Percentiles rank a stretch among this genome's conserved stretches.
Evolutionary conservation across 129 eudicot species (phyloP).

Genomic region (Arctium lappa): DNA sequence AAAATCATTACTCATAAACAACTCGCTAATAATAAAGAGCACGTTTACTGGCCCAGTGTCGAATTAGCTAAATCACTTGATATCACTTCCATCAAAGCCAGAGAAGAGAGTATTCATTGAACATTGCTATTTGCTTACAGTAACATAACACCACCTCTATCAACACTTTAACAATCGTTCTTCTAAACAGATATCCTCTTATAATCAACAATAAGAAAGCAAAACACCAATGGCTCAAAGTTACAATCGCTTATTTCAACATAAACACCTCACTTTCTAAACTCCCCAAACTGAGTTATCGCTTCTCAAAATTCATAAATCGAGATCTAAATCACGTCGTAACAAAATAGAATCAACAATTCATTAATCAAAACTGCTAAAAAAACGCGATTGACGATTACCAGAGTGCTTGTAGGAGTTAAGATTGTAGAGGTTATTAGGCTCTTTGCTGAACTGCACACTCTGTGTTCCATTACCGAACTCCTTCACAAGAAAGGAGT

Average conservation of each 20-base stretch:
- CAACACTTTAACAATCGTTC: not conserved
- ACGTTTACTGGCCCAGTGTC: not conserved
- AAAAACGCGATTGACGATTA: not conserved
- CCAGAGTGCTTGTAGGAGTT: slow-evolving; percentile 97
- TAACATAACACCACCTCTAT: not conserved
- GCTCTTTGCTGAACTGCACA: slow-evolving; percentile 77
- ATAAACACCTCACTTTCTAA: not conserved
- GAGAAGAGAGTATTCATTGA: not conserved
- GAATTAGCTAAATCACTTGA: not conserved
- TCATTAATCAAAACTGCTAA: not conserved
- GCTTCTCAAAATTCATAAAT: not conserved
- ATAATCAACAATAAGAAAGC: not conserved
- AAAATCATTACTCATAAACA: not conserved
- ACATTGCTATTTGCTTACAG: not conserved
- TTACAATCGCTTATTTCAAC: not conserved
- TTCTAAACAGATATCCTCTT: not conserved
- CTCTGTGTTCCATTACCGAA: slow-evolving; percentile 82
- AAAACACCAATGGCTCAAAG: not conserved
- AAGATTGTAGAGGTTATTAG: slow-evolving; percentile 82
- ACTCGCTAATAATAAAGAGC: not conserved
- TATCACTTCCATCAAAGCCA: not conserved
- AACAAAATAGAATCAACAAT: not conserved
- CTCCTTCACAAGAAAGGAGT: slow-evolving; percentile 80
- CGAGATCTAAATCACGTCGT: not conserved
- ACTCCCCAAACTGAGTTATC: not conserved